A percentile compares a stretch with the other conserved stretches of the same genome.
phyloP scores from a whole-genome alignment of 2,329 filamentous ascomycete genomes.

The Neofusicoccum umdonicola region DNA sequence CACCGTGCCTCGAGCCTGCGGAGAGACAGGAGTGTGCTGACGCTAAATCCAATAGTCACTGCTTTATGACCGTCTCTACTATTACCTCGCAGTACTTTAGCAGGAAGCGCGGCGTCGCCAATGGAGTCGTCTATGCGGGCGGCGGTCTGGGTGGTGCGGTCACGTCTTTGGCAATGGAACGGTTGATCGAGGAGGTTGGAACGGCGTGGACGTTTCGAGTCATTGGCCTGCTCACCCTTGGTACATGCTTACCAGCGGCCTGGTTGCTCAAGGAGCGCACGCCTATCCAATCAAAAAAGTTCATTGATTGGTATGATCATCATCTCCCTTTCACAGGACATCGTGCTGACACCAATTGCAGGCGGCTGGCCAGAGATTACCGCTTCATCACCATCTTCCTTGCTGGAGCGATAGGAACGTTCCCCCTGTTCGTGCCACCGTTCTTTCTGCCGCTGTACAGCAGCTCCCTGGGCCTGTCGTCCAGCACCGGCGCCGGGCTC shows the following conservation, averaged over 20 bases:
- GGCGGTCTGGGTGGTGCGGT: slow-evolving; percentile 58
- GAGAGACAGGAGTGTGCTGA: slow-evolving; percentile 10
- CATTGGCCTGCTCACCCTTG: slow-evolving; percentile 52
- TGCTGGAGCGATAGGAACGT: slow-evolving; percentile 56
- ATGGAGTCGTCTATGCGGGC: slow-evolving; percentile 54
- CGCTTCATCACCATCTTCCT: slow-evolving; percentile 55
- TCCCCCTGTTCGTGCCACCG: slow-evolving; percentile 60
- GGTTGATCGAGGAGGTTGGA: slow-evolving; percentile 46
- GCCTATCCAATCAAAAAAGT: slow-evolving; percentile 29
- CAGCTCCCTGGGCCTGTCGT: slow-evolving; percentile 53
- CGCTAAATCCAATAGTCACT: not conserved
- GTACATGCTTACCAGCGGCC: slow-evolving; percentile 56
- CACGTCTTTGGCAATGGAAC: slow-evolving; percentile 51
- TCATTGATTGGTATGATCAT: slow-evolving; percentile 51
- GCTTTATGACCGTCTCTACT: slow-evolving; percentile 12
- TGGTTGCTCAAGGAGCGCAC: slow-evolving; percentile 52
- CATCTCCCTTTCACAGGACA: slow-evolving; percentile 10
- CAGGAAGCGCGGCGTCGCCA: slow-evolving; percentile 54
- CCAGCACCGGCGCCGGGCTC: slow-evolving; percentile 54
- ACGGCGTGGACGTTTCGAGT: slow-evolving; percentile 54
- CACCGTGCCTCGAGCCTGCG: not conserved
- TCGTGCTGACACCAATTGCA: slow-evolving; percentile 21
- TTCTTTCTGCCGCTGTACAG: slow-evolving; percentile 61
- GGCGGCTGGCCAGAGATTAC: slow-evolving; percentile 52
- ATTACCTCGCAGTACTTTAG: slow-evolving; percentile 55